Evolutionary conservation across 2,329 filamentous ascomycete species (phyloP).

Genomic region (Pyrenophora tritici-repentis): DNA sequence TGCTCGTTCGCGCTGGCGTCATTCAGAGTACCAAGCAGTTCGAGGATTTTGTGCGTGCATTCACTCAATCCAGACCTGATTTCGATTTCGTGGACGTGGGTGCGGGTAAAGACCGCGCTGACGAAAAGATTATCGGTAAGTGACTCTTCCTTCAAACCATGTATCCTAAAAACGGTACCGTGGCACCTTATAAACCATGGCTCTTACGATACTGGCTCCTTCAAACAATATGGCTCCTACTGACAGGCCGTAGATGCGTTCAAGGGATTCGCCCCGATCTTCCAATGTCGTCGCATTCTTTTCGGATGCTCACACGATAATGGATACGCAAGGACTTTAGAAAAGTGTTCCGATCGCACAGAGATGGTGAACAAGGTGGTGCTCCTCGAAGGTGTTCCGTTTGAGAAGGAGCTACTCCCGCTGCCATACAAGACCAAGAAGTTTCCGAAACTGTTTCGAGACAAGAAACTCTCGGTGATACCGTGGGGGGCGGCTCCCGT

Average conservation of each 20-base stretch:
- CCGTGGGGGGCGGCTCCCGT: neutral
- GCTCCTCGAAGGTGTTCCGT: slow-evolving; percentile 61
- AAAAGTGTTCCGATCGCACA: slow-evolving; percentile 54
- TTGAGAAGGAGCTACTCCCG: slow-evolving; percentile 57
- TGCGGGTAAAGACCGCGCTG: slow-evolving; percentile 52
- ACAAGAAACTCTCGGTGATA: slow-evolving; percentile 51
- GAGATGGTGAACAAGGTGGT: slow-evolving; percentile 56
- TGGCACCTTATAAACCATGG: too few species aligned
- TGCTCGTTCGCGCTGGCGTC: slow-evolving; percentile 53
- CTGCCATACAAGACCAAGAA: slow-evolving; percentile 58
- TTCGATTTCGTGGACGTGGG: slow-evolving; percentile 56
- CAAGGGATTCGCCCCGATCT: slow-evolving; percentile 60
- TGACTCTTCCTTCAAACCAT: too few species aligned
- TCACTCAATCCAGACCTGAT: slow-evolving; percentile 55
- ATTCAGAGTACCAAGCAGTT: slow-evolving; percentile 50
- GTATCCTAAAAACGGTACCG: too few species aligned
- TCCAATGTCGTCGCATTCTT: slow-evolving; percentile 65
- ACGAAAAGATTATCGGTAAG: slow-evolving; percentile 57
- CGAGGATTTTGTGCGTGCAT: slow-evolving; percentile 61
- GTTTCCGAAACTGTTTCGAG: slow-evolving; percentile 60
- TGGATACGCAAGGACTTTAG: slow-evolving; percentile 59
- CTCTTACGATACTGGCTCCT: too few species aligned
- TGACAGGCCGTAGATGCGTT: slow-evolving; percentile 54
- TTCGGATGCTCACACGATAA: slow-evolving; percentile 64
- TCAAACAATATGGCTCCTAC: neutral